Base-by-base conservation (phyloP, 2,329 filamentous ascomycete genomes). In the Aspergillus fructus region DNA sequence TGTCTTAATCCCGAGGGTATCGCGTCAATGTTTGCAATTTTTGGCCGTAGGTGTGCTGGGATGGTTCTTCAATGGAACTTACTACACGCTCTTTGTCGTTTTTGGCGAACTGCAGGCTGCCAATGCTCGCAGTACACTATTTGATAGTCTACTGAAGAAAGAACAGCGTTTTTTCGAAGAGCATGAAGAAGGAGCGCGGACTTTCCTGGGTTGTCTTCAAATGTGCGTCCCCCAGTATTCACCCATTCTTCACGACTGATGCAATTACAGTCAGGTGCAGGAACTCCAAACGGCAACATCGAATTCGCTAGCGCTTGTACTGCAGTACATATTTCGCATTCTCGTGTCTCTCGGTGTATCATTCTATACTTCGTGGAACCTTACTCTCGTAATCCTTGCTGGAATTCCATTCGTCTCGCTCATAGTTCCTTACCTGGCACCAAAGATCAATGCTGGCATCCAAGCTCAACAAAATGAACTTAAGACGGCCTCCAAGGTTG, bases 161-260 rank as follows among this genome's bases (percentile, higher is more conserved):
- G 85, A 93, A 12, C 84, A 94, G 69, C 80, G 82, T 46, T 97
- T 93, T 92, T 96, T 90, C 67, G 92, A 97, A 69, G 78, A 81
- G 17, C 82, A 87, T 51, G 79, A 84, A 39, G 85, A 90, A 55
- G 93, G 93, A 0, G 81, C 90, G 17, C 83, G 85, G 1, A 87
- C 90, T 17, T 80, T 94, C 42, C 77, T 96, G 17, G 83, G 87
- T 15, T 81, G 86, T 53, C 79, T 92, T 33, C 89, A 96, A 72
- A 87, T 86, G 89, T 93, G 77, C 74, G 86, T 73, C 19, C 12
- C 3, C 7, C 21, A 19, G 11, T 15, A 11, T 13, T 12, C 19
- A 27, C 45, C 43, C n/a, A 5, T 43, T 9, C 13, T 21, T n/a
- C 17, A 13, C 23, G 2, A 39, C n/a, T 8, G 2, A 34, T 49